Evolutionary conservation across 2,329 filamentous ascomycete species (phyloP), one percentile per base, ranked within the genome.

Genomic region (Trichoderma endophyticum): DNA sequence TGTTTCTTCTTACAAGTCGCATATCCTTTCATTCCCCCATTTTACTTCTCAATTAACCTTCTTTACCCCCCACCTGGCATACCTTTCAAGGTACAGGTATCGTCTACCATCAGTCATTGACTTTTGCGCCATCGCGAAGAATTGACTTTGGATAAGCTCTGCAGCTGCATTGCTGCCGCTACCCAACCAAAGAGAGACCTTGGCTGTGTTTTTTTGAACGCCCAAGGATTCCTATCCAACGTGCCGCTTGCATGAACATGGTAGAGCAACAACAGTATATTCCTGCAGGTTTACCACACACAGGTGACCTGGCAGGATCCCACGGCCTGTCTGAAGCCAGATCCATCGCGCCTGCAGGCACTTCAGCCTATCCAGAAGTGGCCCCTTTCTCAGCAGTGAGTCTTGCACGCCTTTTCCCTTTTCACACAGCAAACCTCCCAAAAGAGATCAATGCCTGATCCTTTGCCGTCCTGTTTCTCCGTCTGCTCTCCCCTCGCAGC

Each of bases 241-340:
- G 12, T 43, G 28, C 51, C 67, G 34, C 48, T 51, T 43, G 68
- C 72, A 70, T 79, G 79, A 80, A 75, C 78, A 81, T 81, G 79
- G 78, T 79, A 73, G 79, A 80, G 78, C 76, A 80, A 76, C 78
- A 80, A 77, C 78, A 78, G 65, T 81, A 80, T 76, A 77, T 80
- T 75, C 72, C 76, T 74, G 75, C 77, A 76, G 77, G 77, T 75
- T 78, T 80, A 72, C 75, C 79, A 75, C 79, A 80, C 68, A 71
- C 76, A 71, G 78, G 78, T 73, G 74, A 75, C 75, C 75, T 80
- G 66, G 77, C 78, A 73, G 77, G 76, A 75, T 73, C 75, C 68
- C 59, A 76, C 73, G 76, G 72, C 72, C 73, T 80, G 73, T 73
- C 78, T 59, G 75, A 78, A 66, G 72, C 77, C 65, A 72, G 76